These are phyloP conservation scores for Trichoderma arundinaceum DNA, from an alignment of 2,329 filamentous ascomycete genomes.

Conservation along the genomic window DNA sequence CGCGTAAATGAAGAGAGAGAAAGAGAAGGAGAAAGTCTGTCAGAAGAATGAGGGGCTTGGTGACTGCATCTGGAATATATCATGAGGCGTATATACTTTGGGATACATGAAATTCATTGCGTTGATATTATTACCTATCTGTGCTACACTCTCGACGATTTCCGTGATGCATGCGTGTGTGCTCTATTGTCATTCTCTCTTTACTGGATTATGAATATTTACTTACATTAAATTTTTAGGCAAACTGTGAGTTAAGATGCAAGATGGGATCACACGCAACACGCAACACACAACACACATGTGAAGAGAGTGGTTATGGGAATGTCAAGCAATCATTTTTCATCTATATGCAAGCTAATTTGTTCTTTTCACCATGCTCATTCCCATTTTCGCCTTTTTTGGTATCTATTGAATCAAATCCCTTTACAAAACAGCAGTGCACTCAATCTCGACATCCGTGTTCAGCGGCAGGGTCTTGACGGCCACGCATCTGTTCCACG, in stretches of 20 bases:
- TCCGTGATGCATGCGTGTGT: too few relatives aligned
- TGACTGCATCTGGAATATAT: too few relatives aligned
- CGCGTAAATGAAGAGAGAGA: conserved; percentile 4
- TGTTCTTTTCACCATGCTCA: background rate
- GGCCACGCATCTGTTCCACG: conserved; percentile 42
- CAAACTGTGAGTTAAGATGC: too few relatives aligned
- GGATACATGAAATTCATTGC: background rate
- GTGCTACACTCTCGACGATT: background rate
- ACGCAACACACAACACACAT: background rate
- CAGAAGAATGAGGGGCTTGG: too few relatives aligned
- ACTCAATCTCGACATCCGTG: conserved; percentile 46
- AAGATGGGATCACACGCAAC: too few relatives aligned
- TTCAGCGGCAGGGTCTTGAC: conserved; percentile 45
- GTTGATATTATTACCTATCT: background rate
- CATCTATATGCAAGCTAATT: background rate
- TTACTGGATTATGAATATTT: too few relatives aligned
- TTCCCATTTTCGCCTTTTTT: background rate
- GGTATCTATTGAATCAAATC: background rate
- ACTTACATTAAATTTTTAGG: too few relatives aligned
- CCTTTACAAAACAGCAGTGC: conserved; percentile 41
- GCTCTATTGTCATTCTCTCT: too few relatives aligned
- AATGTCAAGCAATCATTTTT: background rate
- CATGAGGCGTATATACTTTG: too few relatives aligned
- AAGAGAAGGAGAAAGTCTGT: background rate
- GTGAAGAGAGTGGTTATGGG: background rate